Conservation (phyloP, 2,329 filamentous ascomycete species). For the Pestalotiopsis sp. region DNA sequence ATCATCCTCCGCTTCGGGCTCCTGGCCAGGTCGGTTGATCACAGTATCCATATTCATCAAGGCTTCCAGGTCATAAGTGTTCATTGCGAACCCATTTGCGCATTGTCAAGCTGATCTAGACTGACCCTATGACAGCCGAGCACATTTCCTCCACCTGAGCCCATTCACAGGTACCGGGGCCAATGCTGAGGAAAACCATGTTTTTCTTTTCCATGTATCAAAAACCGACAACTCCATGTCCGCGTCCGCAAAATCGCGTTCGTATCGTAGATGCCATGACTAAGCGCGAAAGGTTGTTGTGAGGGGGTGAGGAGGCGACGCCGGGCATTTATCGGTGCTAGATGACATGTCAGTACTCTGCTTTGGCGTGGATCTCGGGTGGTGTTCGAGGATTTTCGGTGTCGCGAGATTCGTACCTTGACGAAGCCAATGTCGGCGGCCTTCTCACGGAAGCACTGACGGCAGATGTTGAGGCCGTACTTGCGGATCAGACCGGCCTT, state of each 20-base stretch:
- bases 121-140: conserved; percentile 17
- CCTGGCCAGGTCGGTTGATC: neutral
- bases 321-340: conserved; percentile 27
- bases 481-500: conserved; percentile 99
- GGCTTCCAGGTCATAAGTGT: conserved; percentile 2
- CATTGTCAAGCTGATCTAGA: conserved; percentile 28
- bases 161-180: conserved; percentile 16
- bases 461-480: conserved; percentile 92
- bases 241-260: conserved; percentile 24
- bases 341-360: conserved; percentile 14
- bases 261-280: conserved; percentile 26
- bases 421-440: conserved; percentile 72
- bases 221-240: conserved; percentile 31
- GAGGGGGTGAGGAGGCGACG: neutral
- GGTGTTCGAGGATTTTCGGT: neutral
- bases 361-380: neutral
- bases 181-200: conserved; percentile 20
- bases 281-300: conserved; percentile 22
- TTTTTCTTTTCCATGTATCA: conserved; percentile 23
- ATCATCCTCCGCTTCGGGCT: neutral
- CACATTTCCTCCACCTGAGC: conserved; percentile 19
- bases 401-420: conserved; percentile 54
- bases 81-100: conserved; percentile 26
- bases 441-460: conserved; percentile 80
- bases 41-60: neutral